These are phyloP conservation scores for Bipolaris gigantea DNA, from an alignment of 2,329 filamentous ascomycete species.

Conservation along the genomic window DNA sequence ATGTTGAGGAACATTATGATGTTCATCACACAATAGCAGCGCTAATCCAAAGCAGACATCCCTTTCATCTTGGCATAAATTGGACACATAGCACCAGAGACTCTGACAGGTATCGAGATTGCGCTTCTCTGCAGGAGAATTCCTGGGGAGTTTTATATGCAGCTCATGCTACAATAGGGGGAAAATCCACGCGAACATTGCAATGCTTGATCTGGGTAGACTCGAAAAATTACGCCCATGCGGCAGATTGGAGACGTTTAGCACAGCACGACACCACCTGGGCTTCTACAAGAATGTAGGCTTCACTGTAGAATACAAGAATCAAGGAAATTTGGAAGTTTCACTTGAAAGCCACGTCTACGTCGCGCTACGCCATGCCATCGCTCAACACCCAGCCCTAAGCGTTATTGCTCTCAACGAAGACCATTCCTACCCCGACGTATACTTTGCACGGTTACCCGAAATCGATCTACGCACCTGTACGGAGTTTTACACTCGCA, in stretches of 20 bases:
- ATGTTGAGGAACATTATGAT: too few species aligned
- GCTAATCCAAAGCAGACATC: too few species aligned
- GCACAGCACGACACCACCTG: slow-evolving; percentile 48
- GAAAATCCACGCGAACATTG: neutral
- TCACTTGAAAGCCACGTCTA: slow-evolving; percentile 41
- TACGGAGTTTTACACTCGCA: slow-evolving; percentile 38
- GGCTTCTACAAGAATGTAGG: slow-evolving; percentile 51
- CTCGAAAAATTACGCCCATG: slow-evolving; percentile 25
- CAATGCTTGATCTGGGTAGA: neutral
- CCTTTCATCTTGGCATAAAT: too few species aligned
- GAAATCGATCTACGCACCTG: slow-evolving; percentile 46
- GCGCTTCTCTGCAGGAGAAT: too few species aligned
- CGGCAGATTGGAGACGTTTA: slow-evolving; percentile 50
- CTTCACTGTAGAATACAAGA: slow-evolving; percentile 40
- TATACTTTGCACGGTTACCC: slow-evolving; percentile 51
- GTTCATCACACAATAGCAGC: too few species aligned
- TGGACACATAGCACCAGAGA: too few species aligned
- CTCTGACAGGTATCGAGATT: too few species aligned
- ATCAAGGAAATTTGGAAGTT: neutral
- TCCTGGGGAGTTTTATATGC: too few species aligned
- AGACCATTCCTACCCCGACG: slow-evolving; percentile 39
- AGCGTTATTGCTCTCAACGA: slow-evolving; percentile 49
- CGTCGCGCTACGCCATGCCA: slow-evolving; percentile 40
- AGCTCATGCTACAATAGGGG: neutral
- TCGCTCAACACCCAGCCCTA: slow-evolving; percentile 48